Evolutionary conservation across 2,329 filamentous ascomycete genomes (phyloP), one percentile per base, ranked within the genome.

Genomic region (Trichoderma breve): DNA sequence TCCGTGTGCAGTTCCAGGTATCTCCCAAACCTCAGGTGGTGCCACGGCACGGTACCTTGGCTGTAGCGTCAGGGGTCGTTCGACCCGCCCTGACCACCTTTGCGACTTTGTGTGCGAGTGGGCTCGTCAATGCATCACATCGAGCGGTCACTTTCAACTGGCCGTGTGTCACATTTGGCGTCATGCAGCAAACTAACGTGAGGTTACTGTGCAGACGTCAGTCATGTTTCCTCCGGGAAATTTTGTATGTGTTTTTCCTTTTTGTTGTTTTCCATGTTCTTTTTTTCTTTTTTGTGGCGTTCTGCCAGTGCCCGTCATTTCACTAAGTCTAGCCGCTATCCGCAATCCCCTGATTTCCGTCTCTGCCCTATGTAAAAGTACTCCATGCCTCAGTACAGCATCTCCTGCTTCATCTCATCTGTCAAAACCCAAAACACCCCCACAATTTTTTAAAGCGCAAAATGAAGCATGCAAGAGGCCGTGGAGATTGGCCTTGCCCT

Each of bases 61-160:
- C 36, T 39, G 36, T 39, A 39, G 36, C 36, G 36, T 39, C 36
- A 39, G 36, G 36, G 36, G 36, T 39, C 36, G 36, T 39, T 18
- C 36, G 36, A 39, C 36, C 36, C 36, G 36, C 36, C 36, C 36
- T 39, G 36, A 39, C 36, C 36, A 58, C 66, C 24, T 24, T 34
- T 63, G 61, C 15, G 36, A 43, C 9, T 43, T 43, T 60, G 55
- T 4, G 63, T 70, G 66, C 61, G 66, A 51, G 66, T 62, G 66
- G 66, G 55, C 21, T 26, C 30, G 21, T 62, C 66, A 61, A 70
- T 70, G 66, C 66, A 53, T 51, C 57, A 57, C 47, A 55, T 32
- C 43, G 30, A 26, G 26, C 28, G 39, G 30, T 36, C 28, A 18
- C 32, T 53, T 14, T 68, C 32, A 21, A 32, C 21, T 21, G 28